Conservation (phyloP, 805 yeast genomes). For the Saturnispora zaruensis region DNA sequence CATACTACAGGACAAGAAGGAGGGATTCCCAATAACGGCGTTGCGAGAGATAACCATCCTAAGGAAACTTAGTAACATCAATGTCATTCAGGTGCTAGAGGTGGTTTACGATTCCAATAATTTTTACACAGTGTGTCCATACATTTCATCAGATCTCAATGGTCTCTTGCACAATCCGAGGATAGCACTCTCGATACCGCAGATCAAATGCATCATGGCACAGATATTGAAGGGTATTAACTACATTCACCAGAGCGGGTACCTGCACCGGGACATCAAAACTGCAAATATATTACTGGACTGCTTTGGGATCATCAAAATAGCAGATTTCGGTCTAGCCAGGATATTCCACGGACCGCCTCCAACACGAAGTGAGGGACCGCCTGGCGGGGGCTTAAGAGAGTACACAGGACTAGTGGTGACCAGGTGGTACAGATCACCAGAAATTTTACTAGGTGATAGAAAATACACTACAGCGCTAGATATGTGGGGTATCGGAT, state of each 20-base stretch:
- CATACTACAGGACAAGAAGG: constrained; percentile 66
- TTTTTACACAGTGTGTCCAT: constrained; percentile 85
- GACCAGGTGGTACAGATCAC: constrained; percentile 97
- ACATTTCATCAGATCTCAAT: constrained; percentile 85
- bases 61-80: constrained; percentile 57
- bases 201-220: constrained; percentile 72
- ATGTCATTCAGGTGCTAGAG: constrained; percentile 70
- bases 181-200: constrained; percentile 49
- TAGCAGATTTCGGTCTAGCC: constrained; percentile 96
- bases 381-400: constrained; percentile 47
- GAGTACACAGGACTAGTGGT: constrained; percentile 66
- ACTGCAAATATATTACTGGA: constrained; percentile 90
- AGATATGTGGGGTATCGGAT: constrained; percentile 97
- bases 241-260: constrained; percentile 58
- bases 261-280: constrained; percentile 85
- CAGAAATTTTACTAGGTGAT: constrained; percentile 84
- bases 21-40: constrained; percentile 90
- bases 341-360: constrained; percentile 40
- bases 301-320: constrained; percentile 65
- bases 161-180: constrained; percentile 80
- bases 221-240: constrained; percentile 77
- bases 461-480: constrained; percentile 85
- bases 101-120: constrained; percentile 52
- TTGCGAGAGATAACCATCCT: constrained; percentile 83
- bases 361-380: constrained; percentile 17